These are phyloP conservation scores for Seiridium unicorne DNA, from an alignment of 2,329 filamentous ascomycete genomes.

Conservation along the genomic window DNA sequence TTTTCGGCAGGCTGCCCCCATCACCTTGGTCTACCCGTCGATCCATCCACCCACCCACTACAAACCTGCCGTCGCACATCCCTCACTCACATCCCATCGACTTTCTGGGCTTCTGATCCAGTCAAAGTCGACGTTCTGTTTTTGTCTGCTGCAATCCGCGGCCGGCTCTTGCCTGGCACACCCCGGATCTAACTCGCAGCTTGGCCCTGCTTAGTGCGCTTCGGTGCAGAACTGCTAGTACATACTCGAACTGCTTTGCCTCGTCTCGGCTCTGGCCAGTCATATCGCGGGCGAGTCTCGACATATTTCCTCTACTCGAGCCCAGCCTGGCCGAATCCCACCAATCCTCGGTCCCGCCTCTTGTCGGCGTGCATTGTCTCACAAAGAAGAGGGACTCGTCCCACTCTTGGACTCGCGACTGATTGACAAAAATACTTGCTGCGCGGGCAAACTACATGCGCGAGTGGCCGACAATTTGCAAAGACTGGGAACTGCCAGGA, in stretches of 20 bases:
- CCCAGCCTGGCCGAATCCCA: constrained; percentile 8
- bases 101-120: constrained; percentile 12
- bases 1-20: constrained; percentile 14
- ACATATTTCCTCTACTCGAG: background rate
- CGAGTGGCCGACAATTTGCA: background rate
- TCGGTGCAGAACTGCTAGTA: constrained; percentile 5
- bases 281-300: constrained; percentile 1
- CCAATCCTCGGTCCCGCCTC: constrained; percentile 9
- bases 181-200: constrained; percentile 26
- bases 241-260: background rate
- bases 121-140: constrained; percentile 18
- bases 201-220: constrained; percentile 16
- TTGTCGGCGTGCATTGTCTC: constrained; percentile 6
- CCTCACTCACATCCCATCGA: constrained; percentile 10
- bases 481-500: background rate
- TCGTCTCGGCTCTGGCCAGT: background rate
- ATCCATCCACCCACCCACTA: constrained; percentile 21
- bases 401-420: background rate
- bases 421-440: background rate
- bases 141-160: constrained; percentile 24
- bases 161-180: constrained; percentile 18
- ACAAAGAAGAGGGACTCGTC: background rate
- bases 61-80: constrained; percentile 13
- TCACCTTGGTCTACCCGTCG: constrained; percentile 24
- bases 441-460: background rate